These are phyloP conservation scores for Vigna radiata DNA, from an alignment of 306 rosid genomes.

Conservation along the genomic window DNA sequence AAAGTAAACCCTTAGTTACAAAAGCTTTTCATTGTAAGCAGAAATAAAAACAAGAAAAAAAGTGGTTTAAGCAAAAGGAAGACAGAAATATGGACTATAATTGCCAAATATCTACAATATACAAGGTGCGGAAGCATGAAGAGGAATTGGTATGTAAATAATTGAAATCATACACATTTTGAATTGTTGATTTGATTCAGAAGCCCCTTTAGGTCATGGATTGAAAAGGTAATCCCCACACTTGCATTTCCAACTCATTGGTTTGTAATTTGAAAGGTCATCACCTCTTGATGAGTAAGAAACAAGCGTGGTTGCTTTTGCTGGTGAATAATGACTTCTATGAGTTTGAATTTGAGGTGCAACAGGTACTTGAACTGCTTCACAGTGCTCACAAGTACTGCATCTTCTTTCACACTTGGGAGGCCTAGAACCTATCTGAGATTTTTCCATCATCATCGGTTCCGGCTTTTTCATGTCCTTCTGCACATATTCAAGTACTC, in stretches of 20 bases:
- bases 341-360: constrained; percentile 50
- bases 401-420: constrained; percentile 75
- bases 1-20: not conserved
- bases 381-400: constrained; percentile 66
- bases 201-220: constrained; percentile 55
- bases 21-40: not conserved
- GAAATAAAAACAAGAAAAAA: not conserved
- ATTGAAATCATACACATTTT: constrained; percentile 30
- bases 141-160: not conserved
- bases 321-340: constrained; percentile 37
- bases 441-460: constrained; percentile 34
- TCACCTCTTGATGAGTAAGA: constrained; percentile 63
- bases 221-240: constrained; percentile 74
- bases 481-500: constrained; percentile 23
- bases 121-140: constrained; percentile 27
- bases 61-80: constrained; percentile 27
- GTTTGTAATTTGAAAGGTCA: constrained; percentile 77
- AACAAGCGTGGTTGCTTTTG: not conserved
- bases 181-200: not conserved
- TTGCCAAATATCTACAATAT: constrained; percentile 41
- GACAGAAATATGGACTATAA: constrained; percentile 28
- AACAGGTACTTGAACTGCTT: constrained; percentile 82
- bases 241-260: constrained; percentile 89
- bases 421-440: constrained; percentile 75
- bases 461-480: constrained; percentile 41